A percentile compares a stretch with the other conserved stretches of the same genome.
phyloP scores from a whole-genome alignment of 108 stramenopile species.

The Pelagomonas calceolata region DNA sequence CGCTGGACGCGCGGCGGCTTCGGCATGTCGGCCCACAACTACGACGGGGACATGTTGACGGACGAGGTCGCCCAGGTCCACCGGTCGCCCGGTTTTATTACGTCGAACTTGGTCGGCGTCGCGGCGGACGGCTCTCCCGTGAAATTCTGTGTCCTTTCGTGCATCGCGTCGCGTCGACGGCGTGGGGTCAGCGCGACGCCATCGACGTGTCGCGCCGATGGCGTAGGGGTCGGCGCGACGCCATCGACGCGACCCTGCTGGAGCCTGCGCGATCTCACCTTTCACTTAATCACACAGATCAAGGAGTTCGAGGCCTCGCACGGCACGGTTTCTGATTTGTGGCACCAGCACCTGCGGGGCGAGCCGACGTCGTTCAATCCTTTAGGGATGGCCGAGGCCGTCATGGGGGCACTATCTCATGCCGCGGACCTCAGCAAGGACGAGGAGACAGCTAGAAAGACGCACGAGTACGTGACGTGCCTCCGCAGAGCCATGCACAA shows the following conservation, averaged over 20 bases:
- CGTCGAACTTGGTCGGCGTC: constrained; percentile 83
- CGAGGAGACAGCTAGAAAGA: constrained; percentile 45
- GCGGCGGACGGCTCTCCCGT: constrained; percentile 71
- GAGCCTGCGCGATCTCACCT: too few species aligned
- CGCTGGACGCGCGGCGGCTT: constrained; percentile 95
- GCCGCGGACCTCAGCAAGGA: constrained; percentile 66
- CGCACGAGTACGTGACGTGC: constrained; percentile 59
- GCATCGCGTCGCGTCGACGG: too few species aligned
- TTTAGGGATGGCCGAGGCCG: constrained; percentile 84
- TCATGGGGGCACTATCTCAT: constrained; percentile 88
- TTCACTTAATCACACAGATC: too few species aligned
- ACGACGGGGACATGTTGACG: constrained; percentile 78
- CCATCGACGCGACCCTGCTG: too few species aligned
- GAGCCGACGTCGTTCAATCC: constrained; percentile 92
- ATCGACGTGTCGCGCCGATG: not conserved
- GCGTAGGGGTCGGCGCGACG: too few species aligned
- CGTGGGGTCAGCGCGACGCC: not conserved
- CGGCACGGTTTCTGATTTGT: constrained; percentile 88
- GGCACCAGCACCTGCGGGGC: constrained; percentile 83
- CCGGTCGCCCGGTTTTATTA: constrained; percentile 93
- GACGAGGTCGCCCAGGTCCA: constrained; percentile 96
- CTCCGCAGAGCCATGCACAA: constrained; percentile 80
- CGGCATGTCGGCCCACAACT: constrained; percentile 95
- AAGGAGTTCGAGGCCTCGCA: constrained; percentile 81
- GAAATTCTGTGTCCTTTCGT: too few species aligned